Percentiles rank a stretch among this genome's conserved stretches.
Conservation (phyloP, 495 filamentous ascomycete genomes). For the Cercophora samala region DNA sequence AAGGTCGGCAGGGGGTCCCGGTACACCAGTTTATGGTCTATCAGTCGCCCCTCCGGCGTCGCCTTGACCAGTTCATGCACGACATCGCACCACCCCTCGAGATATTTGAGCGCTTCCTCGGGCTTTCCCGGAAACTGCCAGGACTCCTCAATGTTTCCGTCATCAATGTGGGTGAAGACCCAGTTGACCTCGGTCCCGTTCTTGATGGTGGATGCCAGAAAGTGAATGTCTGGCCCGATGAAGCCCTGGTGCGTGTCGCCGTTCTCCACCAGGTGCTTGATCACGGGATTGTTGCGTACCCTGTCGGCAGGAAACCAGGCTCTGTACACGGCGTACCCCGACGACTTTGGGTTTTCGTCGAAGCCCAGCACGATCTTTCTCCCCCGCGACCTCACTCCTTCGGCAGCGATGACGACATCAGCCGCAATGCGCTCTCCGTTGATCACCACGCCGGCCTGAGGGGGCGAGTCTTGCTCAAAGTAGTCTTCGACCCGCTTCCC, state of each 20-base stretch:
- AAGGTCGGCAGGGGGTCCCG: conserved; percentile 66
- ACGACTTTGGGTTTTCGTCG: conserved; percentile 57
- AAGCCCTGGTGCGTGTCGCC: conserved; percentile 63
- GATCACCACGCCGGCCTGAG: conserved; percentile 53
- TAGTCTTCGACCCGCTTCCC: conserved; percentile 57
- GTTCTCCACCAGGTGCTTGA: conserved; percentile 56
- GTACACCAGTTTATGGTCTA: conserved; percentile 72
- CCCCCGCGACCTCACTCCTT: conserved; percentile 59
- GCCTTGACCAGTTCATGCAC: conserved; percentile 56
- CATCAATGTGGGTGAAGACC: conserved; percentile 62
- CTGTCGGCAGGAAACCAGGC: conserved; percentile 59
- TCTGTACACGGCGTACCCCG: conserved; percentile 59
- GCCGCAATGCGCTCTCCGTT: conserved; percentile 49
- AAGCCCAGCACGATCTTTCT: conserved; percentile 60
- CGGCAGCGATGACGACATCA: conserved; percentile 60
- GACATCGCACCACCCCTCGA: conserved; percentile 65
- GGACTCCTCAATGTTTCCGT: conserved; percentile 52
- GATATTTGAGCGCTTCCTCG: conserved; percentile 54
- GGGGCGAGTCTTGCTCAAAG: conserved; percentile 49
- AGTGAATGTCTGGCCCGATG: conserved; percentile 62
- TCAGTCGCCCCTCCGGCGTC: conserved; percentile 55
- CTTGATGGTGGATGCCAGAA: conserved; percentile 60
- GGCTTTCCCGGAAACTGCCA: conserved; percentile 62
- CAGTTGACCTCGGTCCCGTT: conserved; percentile 63
- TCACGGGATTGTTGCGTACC: conserved; percentile 60